A percentile compares a stretch with the other conserved stretches of the same genome.
These are phyloP conservation scores for Neurospora crassa DNA, from an alignment of 2,329 filamentous ascomycete species.

Conservation along the genomic window DNA sequence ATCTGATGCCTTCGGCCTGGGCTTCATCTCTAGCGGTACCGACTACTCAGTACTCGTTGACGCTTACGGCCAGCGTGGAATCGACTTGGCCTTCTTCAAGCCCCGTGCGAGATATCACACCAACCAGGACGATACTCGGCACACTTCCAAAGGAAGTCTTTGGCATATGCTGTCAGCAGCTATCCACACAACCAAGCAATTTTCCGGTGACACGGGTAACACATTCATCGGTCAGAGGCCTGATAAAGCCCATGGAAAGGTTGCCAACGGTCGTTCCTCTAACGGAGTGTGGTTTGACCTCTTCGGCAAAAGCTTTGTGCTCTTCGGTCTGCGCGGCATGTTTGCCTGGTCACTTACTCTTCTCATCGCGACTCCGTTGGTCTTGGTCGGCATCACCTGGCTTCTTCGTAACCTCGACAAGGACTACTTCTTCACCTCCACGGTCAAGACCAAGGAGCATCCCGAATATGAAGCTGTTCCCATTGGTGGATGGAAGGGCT, in stretches of 20 bases:
- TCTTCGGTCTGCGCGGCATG: conserved; percentile 71
- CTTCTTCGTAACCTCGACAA: conserved; percentile 64
- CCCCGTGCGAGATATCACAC: conserved; percentile 87
- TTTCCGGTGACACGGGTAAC: conserved; percentile 59
- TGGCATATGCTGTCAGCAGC: conserved; percentile 95
- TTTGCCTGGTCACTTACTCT: conserved; percentile 83
- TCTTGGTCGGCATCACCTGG: conserved; percentile 60
- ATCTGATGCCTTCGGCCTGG: conserved; percentile 72
- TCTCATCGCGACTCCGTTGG: conserved; percentile 68
- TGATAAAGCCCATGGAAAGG: conserved; percentile 48
- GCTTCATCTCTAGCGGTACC: conserved; percentile 74
- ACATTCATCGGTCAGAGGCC: conserved; percentile 53
- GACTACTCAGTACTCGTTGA: conserved; percentile 80
- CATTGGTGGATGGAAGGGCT: conserved; percentile 69
- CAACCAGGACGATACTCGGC: conserved; percentile 72
- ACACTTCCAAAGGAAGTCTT: conserved; percentile 60
- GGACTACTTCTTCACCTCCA: conserved; percentile 76
- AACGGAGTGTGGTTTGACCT: conserved; percentile 90
- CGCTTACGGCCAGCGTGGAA: conserved; percentile 69
- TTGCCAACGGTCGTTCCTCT: conserved; percentile 56
- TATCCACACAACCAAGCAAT: conserved; percentile 59
- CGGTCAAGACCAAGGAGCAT: conserved; percentile 45
- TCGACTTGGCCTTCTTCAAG: conserved; percentile 87
- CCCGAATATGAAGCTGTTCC: conserved; percentile 51
- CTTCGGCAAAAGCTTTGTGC: conserved; percentile 68